Evolutionary conservation across 768 basidiomycete species (phyloP), one percentile per base, ranked within the genome.

Genomic region (Russula emetica): DNA sequence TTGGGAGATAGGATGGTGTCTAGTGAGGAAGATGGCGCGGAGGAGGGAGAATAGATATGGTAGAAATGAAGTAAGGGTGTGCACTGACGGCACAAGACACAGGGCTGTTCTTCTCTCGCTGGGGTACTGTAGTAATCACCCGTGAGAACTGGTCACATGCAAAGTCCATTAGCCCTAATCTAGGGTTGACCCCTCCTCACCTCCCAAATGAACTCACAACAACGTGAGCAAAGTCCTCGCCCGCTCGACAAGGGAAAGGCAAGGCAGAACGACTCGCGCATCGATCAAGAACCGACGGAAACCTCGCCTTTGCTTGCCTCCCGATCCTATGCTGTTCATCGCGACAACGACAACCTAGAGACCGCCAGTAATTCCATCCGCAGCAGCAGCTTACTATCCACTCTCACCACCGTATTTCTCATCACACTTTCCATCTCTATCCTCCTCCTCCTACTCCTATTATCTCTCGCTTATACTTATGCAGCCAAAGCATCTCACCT

Each of bases 381-480:
- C 6, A 67, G 70, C 6, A 67, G 70, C 8, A 69, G 68, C 9
- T 71, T 79, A 30, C 70, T 73, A 68, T 74, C 75, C 58, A 72
- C 67, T 9, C 69, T 81, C 20, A 60, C 73, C 24, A 69, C 74
- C 16, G 80, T 90, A 61, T 90, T 90, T 72, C 70, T 85, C n/a
- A 70, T 76, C 38, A 82, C 87, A 0, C 74, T 90, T 7, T 75
- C 74, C 32, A 38, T 85, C 52, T 84, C 81, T 66, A 69, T 85
- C 47, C 28, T 82, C 22, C 34, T 78, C 4, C 76, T 83, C 44
- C 69, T 80, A 16, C 55, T 79, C 3, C 51, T 84, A 11, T 78
- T 76, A 4, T 69, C 88, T 20, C 75, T 90, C 10, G 85, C 83
- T 6, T 88, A 83, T 77, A 84, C 85, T 3, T 91, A 89, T 68